Base-by-base conservation (phyloP, 352 stramenopile species). In the Bremia lactucae region DNA sequence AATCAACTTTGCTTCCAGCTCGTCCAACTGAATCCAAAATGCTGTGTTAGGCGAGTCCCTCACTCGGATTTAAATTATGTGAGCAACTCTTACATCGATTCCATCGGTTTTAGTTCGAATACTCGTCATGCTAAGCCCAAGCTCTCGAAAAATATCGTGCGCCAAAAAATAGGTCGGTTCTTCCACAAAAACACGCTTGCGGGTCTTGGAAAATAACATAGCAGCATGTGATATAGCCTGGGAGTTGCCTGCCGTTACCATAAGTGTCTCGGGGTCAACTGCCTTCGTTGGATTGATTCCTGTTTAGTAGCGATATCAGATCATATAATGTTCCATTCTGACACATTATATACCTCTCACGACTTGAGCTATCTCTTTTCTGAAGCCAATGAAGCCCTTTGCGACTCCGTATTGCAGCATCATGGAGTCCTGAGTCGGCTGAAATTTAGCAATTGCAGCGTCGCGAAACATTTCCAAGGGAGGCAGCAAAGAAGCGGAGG, bases 141-240 rank as follows among this genome's bases (percentile, higher is more conserved):
- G 71, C 41, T 94, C 87, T 22, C 67, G 67, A 38, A 97, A 96
- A 63, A 97, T 95, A 26, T 85, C 65, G 25, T 85, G 73, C 6
- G 77, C 87, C 9, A 97, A 57, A 45, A 96, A 97, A 58, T 97
- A 97, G 3, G 87, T 96, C 8, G 89, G 91, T 13, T 89, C 67
- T 55, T 97, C 88, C 2, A 96, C 70, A 46, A 93, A 89, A 9
- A 95, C 83, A 13, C 83, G 68, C 63, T 94, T 88, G 42, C 76
- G 83, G 36, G 69, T 71, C 37, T 73, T 64, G 11, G 79, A 68
- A 16, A 88, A 79, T 14, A 68, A 59, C 15, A 83, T 83, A 21
- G 77, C 87, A 0, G 88, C 54, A 21, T 96, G 72, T 7, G 89
- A 87, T n/a, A 97, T 73, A 10, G 79, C 87, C 55, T 96, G 85